These are phyloP conservation scores for Ceratocystis alfenasii DNA, from an alignment of 2,329 filamentous ascomycete species.

Conservation along the genomic window DNA sequence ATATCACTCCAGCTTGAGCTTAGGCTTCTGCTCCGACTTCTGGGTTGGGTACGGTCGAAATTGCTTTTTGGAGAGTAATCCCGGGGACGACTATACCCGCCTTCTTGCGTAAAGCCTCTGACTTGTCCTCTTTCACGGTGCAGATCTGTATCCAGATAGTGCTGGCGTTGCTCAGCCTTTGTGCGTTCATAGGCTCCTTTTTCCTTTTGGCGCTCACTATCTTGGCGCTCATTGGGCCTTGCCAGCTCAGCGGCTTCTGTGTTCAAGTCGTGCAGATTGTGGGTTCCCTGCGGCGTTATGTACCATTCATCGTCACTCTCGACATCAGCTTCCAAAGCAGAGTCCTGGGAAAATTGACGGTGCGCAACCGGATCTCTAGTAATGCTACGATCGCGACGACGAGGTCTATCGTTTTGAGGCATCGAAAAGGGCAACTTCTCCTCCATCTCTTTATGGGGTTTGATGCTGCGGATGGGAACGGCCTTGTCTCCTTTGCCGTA, in stretches of 20 bases:
- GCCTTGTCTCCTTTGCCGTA: neutral
- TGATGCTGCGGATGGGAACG: neutral
- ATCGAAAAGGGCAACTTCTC: neutral
- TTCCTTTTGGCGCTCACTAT: slow-evolving; percentile 11
- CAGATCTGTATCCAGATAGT: slow-evolving; percentile 13
- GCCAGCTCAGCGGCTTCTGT: slow-evolving; percentile 40
- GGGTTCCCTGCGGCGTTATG: slow-evolving; percentile 32
- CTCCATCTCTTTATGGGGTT: neutral
- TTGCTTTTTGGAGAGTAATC: neutral
- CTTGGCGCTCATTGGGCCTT: slow-evolving; percentile 30
- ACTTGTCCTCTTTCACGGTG: neutral
- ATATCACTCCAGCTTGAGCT: slow-evolving; percentile 23
- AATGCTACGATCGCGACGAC: neutral
- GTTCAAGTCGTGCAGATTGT: slow-evolving; percentile 44
- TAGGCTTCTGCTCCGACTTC: slow-evolving; percentile 25
- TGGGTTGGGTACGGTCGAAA: too few relatives aligned
- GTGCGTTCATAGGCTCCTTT: slow-evolving; percentile 1
- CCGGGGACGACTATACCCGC: neutral
- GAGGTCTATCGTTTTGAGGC: neutral
- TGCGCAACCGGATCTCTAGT: slow-evolving; percentile 15
- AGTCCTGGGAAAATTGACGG: slow-evolving; percentile 24
- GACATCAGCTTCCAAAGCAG: slow-evolving; percentile 14
- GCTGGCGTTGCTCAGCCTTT: slow-evolving; percentile 22
- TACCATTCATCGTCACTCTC: slow-evolving; percentile 29
- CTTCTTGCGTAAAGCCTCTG: slow-evolving; percentile 1